Base-by-base conservation (phyloP, 2,329 filamentous ascomycete genomes). In the Fusarium continuum region DNA sequence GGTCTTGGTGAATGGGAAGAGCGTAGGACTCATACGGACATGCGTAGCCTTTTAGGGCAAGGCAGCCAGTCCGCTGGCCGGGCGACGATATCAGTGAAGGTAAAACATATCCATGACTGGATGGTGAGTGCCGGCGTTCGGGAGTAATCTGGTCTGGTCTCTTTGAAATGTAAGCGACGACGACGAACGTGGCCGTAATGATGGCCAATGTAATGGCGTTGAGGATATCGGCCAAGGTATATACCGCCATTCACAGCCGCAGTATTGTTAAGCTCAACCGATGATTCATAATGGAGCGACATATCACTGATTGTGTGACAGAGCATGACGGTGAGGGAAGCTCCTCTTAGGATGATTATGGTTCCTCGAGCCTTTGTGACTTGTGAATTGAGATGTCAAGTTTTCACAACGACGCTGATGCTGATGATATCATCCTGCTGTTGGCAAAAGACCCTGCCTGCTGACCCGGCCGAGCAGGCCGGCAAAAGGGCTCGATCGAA, bases 1-100 rank as follows among this genome's bases (percentile, higher is more conserved):
- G 63, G 64, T 61, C 26, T 63, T 66, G 64, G 61, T 69, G 67
- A 71, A 62, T 61, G 63, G 53, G 50, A 53, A 47, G 36, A 63
- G 58, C 60, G 68, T 62, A 70, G 57, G 63, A 59, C 35, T 41
- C 47, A 28, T 61, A 57, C 38, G 57, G 52, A 41, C 52, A 47
- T 70, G 67, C 62, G 67, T 71, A 68, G 44, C 57, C 55, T 63
- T 45, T 55, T 43, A 36, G 58, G 52, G 55, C 28, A 55, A 53
- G 44, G 41, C 48, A 58, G 45, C 43, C 39, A 45, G 35, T 54
- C 43, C 39, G 44, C 54, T 32, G 47, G 52, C 39, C 44, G 34
- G 57, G 50, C 43, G 43, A 54, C 44, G 53, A 61, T 39, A 45
- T 28, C 39, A 58, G 47, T 64, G 46, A 51, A 60, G 52, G 48